Base-by-base conservation (phyloP, 257 asterid species). In the Solanum infundibuliforme region DNA sequence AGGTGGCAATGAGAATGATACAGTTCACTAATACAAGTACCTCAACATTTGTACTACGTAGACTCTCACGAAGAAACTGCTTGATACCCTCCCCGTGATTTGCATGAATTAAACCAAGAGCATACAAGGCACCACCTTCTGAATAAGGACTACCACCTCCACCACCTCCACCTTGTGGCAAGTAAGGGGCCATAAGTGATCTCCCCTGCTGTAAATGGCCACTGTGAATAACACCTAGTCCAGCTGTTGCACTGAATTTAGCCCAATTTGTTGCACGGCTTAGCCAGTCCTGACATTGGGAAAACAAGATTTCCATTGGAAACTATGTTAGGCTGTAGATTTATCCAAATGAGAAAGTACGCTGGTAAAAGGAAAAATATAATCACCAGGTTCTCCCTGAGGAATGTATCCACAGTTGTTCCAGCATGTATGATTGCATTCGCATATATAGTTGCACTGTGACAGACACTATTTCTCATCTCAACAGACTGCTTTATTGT, bases 371-470 rank as follows among this genome's bases (percentile, higher is more conserved):
- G 85, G 20, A 5, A 65, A 29, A 72, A 72, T 52, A 35, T 38
- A 9, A 87, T 82, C 82, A 97, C 99, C 96, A 97, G 93, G 91
- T 97, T 97, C 91, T 97, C 99, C 88, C 99, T 87, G 69, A 97
- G 97, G 91, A 97, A 97, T 12, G 99, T 96, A 88, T 97, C 99
- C 13, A 95, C 99, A 14, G 99, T 97, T 46, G 99, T 97, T 88
- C 99, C 99, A 73, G 99, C 99, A 89, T 97, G 99, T 99, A 97
- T 97, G 89, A 97, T 94, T 62, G 99, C 99, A 92, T 97, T 97
- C 3, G 99, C 94, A 89, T 94, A 96, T 87, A 97, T 95, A 36
- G 99, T 96, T 85, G 99, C 99, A 91, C 99, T 97, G 85, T 95
- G 99, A 90, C 98, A 96, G 65, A 94, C 98, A 86, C 98, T 95